Percentiles rank a stretch among this genome's conserved stretches.
Conservation (phyloP, 352 stramenopile genomes). For the Aphanomyces stellatus region DNA sequence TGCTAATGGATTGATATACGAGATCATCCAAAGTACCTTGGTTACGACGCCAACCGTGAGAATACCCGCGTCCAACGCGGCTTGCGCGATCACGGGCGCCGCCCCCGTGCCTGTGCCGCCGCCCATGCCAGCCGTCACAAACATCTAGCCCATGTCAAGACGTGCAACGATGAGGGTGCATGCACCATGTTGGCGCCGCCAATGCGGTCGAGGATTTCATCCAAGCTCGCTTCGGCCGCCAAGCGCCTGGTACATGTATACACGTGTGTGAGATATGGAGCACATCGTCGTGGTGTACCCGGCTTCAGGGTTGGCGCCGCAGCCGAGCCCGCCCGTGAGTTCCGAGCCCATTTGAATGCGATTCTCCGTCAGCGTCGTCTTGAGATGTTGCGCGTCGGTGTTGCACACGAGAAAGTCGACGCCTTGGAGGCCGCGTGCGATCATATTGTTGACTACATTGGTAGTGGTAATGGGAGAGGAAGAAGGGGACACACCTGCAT, state of each 20-base stretch:
- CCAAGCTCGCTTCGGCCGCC: constrained; percentile 62
- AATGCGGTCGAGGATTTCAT: constrained; percentile 80
- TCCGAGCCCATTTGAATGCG: constrained; percentile 84
- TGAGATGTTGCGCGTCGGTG: constrained; percentile 86
- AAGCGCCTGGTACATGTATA: constrained; percentile 34
- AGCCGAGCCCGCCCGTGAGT: constrained; percentile 72
- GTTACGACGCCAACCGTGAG: constrained; percentile 82
- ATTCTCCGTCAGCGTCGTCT: constrained; percentile 86
- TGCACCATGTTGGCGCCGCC: constrained; percentile 79
- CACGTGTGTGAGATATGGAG: constrained; percentile 1
- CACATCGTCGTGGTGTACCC: constrained; percentile 26
- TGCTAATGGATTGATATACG: not conserved
- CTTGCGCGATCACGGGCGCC: constrained; percentile 73
- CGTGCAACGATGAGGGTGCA: not conserved
- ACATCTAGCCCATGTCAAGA: constrained; percentile 45
- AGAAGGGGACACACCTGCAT: constrained; percentile 41
- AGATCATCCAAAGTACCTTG: too few relatives aligned
- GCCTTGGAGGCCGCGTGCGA: constrained; percentile 66
- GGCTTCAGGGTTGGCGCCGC: constrained; percentile 73
- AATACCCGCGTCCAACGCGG: constrained; percentile 71
- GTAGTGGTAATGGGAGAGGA: not conserved
- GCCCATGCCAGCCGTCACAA: constrained; percentile 81
- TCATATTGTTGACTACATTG: constrained; percentile 87
- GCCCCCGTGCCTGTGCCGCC: constrained; percentile 76
- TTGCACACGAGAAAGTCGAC: constrained; percentile 89